Conservation (phyloP, 768 basidiomycete genomes). For the Goffeauzyma gilvescens region DNA sequence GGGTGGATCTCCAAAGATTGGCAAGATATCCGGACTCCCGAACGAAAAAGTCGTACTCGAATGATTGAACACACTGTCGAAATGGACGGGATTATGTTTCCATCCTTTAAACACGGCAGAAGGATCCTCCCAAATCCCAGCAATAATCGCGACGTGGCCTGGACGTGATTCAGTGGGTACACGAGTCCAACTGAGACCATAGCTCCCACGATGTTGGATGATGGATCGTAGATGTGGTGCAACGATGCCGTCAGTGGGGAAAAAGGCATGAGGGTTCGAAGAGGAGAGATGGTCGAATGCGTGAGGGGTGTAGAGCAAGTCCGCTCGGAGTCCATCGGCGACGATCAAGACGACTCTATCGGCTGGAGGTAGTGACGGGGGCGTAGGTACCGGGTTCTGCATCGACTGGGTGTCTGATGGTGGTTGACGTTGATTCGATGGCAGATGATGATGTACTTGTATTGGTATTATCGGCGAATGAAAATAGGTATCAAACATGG, state of each 20-base stretch:
- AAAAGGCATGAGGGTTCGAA: slow-evolving; percentile 46
- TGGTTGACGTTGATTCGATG: not conserved
- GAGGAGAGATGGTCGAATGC: no score
- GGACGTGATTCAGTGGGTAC: slow-evolving; percentile 78
- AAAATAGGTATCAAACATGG: slow-evolving; percentile 67
- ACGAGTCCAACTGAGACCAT: slow-evolving; percentile 65
- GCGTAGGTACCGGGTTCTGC: no score
- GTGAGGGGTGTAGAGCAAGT: slow-evolving; percentile 43
- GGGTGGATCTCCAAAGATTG: slow-evolving; percentile 66
- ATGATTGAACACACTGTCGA: slow-evolving; percentile 75
- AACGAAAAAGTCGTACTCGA: slow-evolving; percentile 61
- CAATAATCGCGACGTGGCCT: slow-evolving; percentile 75
- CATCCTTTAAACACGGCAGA: slow-evolving; percentile 37
- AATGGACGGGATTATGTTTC: slow-evolving; percentile 48
- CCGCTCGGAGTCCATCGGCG: slow-evolving; percentile 73
- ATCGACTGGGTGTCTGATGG: not conserved
- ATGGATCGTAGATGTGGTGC: slow-evolving; percentile 61
- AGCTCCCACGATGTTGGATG: slow-evolving; percentile 48
- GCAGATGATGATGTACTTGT: not conserved
- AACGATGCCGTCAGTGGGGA: slow-evolving; percentile 38
- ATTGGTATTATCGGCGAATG: slow-evolving; percentile 30
- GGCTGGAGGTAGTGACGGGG: slow-evolving; percentile 43
- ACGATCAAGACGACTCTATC: slow-evolving; percentile 36
- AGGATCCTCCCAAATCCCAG: slow-evolving; percentile 21
- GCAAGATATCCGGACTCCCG: slow-evolving; percentile 71